Base-by-base conservation (phyloP, 2,329 filamentous ascomycete genomes). In the Cladosporium sp. region DNA sequence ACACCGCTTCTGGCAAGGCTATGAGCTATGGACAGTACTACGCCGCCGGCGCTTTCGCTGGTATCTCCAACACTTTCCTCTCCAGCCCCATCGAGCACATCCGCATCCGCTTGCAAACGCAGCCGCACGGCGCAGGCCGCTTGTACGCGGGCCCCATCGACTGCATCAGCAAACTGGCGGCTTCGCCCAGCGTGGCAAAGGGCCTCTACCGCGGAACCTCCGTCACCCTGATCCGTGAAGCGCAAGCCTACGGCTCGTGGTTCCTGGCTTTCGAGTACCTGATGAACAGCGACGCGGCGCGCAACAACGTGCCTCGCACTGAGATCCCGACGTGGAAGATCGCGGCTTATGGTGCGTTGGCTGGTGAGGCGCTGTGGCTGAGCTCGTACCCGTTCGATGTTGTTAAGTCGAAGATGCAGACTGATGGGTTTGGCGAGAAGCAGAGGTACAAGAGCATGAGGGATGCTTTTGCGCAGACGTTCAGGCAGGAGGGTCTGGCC, bases 341-440 rank as follows among this genome's bases (percentile, higher is more conserved):
- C 58, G 95, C 95, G 14, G 81, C 92, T 14, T 99, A 98, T 77
- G 95, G 95, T 69, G 95, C 95, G 53, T 79, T 99, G 48, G 95
- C 95, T 0, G 95, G 95, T 71, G 95, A 99, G 84, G 92, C 89
- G 61, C 85, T 99, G 65, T 99, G 95, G 95, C 82, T 99, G 64
- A 85, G 86, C 39, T 96, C 92, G 76, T 99, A 99, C 80, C 95
- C 95, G 25, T 90, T 99, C 70, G 95, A 99, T 80, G 94, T 99
- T 30, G 81, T 99, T 80, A 99, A 99, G 90, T 97, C 92, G 81
- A 98, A 97, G 87, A 97, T 98, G 94, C 95, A 99, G 86, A 97
- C 90, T 66, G 95, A 99, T 80, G 93, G 91, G 0, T 95, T 97
- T 76, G 92, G 91, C 2, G 78, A 77, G 58, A 81, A 85, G 68